A percentile compares a stretch with the other conserved stretches of the same genome.
Evolutionary conservation across 2,329 filamentous ascomycete species (phyloP).

Genomic region (Aspergillus tanneri): DNA sequence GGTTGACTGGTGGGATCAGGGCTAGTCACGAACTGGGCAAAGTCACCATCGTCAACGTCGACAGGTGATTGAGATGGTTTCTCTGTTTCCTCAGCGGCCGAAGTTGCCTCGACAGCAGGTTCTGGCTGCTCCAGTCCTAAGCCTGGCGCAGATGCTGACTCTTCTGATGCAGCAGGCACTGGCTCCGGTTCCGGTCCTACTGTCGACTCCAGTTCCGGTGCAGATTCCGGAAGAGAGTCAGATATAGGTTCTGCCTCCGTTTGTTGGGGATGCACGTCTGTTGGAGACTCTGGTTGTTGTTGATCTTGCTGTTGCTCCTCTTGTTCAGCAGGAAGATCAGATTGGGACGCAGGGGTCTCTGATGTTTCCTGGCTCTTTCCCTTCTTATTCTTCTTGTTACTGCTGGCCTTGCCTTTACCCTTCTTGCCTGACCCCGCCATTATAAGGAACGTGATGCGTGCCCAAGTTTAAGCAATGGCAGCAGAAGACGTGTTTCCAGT

Average conservation of each 20-base stretch:
- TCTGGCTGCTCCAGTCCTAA: conserved; percentile 22
- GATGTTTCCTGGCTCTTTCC: conserved; percentile 30
- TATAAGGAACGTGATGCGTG: conserved; percentile 29
- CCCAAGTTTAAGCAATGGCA: conserved; percentile 27
- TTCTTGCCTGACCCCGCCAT: conserved; percentile 35
- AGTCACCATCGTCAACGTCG: conserved; percentile 14
- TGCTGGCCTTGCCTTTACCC: conserved; percentile 29
- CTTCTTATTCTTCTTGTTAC: conserved; percentile 38
- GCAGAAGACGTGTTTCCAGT: conserved; percentile 38
- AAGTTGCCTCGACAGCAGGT: conserved; percentile 15
- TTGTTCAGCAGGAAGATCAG: conserved; percentile 24
- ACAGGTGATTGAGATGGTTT: conserved; percentile 10
- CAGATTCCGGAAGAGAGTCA: conserved; percentile 5
- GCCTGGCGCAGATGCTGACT: conserved; percentile 12
- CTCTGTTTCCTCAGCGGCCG: conserved; percentile 15
- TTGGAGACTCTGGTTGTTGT: conserved; percentile 4
- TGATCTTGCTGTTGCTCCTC: conserved; percentile 19
- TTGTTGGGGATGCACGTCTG: conserved; percentile 9
- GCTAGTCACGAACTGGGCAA: conserved; percentile 10
- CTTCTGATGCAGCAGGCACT: conserved; percentile 13
- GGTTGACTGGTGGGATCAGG: conserved; percentile 17
- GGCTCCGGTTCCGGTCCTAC: too few species aligned
- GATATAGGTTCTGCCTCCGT: conserved; percentile 4
- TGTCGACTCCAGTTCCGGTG: conserved; percentile 11
- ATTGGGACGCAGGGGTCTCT: conserved; percentile 27